Evolutionary conservation across 106 monocot species (phyloP).

Genomic region (Posidonia australis): DNA sequence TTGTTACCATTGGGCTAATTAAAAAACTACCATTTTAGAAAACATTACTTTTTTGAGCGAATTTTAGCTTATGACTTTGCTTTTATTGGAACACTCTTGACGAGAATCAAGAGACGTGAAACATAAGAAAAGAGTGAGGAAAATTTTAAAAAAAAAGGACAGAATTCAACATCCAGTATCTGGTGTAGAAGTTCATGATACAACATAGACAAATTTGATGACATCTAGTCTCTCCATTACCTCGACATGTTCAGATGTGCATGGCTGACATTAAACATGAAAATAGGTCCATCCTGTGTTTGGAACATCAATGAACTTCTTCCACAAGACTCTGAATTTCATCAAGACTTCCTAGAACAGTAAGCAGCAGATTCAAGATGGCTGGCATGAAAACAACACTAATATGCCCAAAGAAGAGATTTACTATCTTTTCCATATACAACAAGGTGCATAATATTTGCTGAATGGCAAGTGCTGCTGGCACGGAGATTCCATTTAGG

Average conservation of each 20-base stretch:
- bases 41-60: too few species aligned
- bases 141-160: too few species aligned
- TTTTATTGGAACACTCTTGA: conserved; percentile 85
- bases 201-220: background rate
- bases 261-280: conserved; percentile 64
- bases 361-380: background rate
- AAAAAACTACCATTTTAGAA: too few species aligned
- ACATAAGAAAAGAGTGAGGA: conserved; percentile 4
- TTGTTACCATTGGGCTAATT: too few species aligned
- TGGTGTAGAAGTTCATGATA: background rate
- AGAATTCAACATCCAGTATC: background rate
- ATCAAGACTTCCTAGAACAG: conserved; percentile 58
- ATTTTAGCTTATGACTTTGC: conserved; percentile 64
- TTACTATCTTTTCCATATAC: conserved; percentile 78
- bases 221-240: conserved; percentile 20
- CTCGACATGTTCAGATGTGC: conserved; percentile 77
- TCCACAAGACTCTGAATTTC: conserved; percentile 63
- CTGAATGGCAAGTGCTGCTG: conserved; percentile 30
- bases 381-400: background rate
- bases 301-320: conserved; percentile 48
- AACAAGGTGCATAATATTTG: conserved; percentile 93
- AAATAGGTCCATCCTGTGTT: conserved; percentile 36
- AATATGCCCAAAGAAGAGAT: background rate
- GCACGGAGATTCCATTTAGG: too few species aligned
- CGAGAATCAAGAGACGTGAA: conserved; percentile 47